Base-by-base conservation (phyloP, 192 early-diverging fungal genomes). In the Thoreauomyces humboldtii region DNA sequence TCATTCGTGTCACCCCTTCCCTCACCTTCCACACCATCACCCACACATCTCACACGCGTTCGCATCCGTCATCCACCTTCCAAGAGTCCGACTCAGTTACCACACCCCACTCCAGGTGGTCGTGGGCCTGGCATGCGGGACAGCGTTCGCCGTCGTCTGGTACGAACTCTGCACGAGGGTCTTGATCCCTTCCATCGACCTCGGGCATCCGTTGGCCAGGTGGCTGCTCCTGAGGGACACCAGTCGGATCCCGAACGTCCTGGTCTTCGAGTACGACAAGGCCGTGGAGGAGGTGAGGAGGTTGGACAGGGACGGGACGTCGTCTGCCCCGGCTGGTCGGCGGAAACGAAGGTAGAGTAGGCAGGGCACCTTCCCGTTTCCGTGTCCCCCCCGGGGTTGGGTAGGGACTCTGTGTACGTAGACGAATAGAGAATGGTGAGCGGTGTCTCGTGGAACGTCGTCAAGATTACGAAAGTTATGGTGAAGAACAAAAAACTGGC, bases 51-150 rank as follows among this genome's bases (percentile, higher is more conserved):
- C 38, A 9, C 38, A 24, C 47, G 69, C 38, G 3, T 22, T 51
- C 59, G 19, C 28, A 5, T 5, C 51, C 0, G 17, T 12, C 38
- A 41, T 41, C 38, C 11, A 9, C 25, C 47, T 24, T 24, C 7
- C 56, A n/a, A 88, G 89, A 28, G 76, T 92, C 22, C 82, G 90
- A 61, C 69, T 93, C 1, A 72, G 76, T 9, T 92, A 92, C 71
- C 92, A 93, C 51, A 89, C 86, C 0, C 56, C 77, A 35, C 67
- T 75, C 29, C 92, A 93, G 70, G 89, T 92, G 7, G n/a, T 83
- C 2, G 81, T 81, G 22, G 92, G 92, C 5, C 63, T 78, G 2
- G 52, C 72, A 19, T 51, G 82, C 25, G 92, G 92, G 17, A 44
- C 65, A 0, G 24, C 71, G 0, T 85, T 87, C 69, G 89, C 84